Evolutionary conservation across 73 alveolate species (phyloP).

Genomic region (Blepharisma japonicum): DNA sequence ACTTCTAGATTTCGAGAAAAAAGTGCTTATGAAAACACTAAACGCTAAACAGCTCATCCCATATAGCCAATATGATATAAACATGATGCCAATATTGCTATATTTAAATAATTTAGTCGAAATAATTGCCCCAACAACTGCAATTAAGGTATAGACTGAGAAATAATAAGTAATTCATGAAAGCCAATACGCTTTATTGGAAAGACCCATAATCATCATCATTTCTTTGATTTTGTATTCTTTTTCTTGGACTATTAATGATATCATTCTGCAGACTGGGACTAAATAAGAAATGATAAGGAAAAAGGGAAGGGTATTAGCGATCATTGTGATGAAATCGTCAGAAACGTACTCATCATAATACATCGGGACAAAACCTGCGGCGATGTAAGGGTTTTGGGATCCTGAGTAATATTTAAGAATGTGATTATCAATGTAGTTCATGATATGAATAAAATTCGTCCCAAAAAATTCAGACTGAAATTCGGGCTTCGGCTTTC

Average conservation of each 20-base stretch:
- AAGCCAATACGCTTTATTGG: slow-evolving; percentile 82
- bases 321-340: neutral
- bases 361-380: slow-evolving; percentile 29
- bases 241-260: slow-evolving; percentile 61
- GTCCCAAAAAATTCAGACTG: neutral
- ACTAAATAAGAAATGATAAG: slow-evolving; percentile 22
- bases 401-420: slow-evolving; percentile 31
- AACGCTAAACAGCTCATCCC: slow-evolving; percentile 64
- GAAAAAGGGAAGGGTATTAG: slow-evolving; percentile 27
- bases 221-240: slow-evolving; percentile 93
- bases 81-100: slow-evolving; percentile 65
- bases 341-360: slow-evolving; percentile 13
- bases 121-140: slow-evolving; percentile 26
- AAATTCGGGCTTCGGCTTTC: neutral
- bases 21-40: slow-evolving; percentile 65
- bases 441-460: neutral
- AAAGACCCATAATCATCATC: slow-evolving; percentile 97
- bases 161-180: slow-evolving; percentile 87
- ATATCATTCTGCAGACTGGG: slow-evolving; percentile 14
- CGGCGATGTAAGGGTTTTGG: slow-evolving; percentile 26
- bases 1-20: slow-evolving; percentile 72
- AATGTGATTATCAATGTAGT: slow-evolving; percentile 29
- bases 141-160: slow-evolving; percentile 61
- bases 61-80: slow-evolving; percentile 62
- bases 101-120: slow-evolving; percentile 22